phyloP scores from a whole-genome alignment of 495 filamentous ascomycete genomes.

The Hyphodiscus hymeniophilus region DNA sequence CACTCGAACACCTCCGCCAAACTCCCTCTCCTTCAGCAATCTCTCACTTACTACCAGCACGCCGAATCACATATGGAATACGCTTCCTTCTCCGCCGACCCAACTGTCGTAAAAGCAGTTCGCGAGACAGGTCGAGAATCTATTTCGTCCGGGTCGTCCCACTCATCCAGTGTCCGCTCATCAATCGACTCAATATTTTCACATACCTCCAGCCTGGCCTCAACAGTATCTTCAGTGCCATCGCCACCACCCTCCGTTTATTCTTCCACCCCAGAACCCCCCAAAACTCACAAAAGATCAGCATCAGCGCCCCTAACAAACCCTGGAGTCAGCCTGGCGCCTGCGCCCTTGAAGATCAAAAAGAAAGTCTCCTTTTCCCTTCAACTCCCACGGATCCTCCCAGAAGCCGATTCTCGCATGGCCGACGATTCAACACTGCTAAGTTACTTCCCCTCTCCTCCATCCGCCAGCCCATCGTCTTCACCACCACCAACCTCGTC shows the following conservation, averaged over 20 bases:
- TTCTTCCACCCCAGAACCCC: constrained; percentile 27
- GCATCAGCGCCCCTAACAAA: constrained; percentile 23
- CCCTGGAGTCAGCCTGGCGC: background rate
- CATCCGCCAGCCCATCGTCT: background rate
- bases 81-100: constrained; percentile 17
- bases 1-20: constrained; percentile 34
- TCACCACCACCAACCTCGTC: background rate
- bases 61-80: constrained; percentile 31
- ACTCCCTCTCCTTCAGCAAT: constrained; percentile 36
- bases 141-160: too few relatives aligned
- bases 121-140: constrained; percentile 29
- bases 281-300: background rate
- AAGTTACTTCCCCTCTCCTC: constrained; percentile 2
- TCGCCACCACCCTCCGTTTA: constrained; percentile 24
- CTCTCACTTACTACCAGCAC: constrained; percentile 37
- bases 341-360: constrained; percentile 24
- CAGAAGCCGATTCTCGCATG: constrained; percentile 37
- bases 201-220: constrained; percentile 32
- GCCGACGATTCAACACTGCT: constrained; percentile 26
- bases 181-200: constrained; percentile 37
- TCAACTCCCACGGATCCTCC: constrained; percentile 34
- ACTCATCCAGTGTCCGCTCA: constrained; percentile 38
- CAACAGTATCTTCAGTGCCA: constrained; percentile 21
- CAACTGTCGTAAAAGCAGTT: constrained; percentile 29
- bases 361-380: constrained; percentile 46